Percentiles rank a stretch among this genome's conserved stretches.
These are phyloP conservation scores for Amyloporia xantha DNA, from an alignment of 768 basidiomycete species.

Conservation along the genomic window DNA sequence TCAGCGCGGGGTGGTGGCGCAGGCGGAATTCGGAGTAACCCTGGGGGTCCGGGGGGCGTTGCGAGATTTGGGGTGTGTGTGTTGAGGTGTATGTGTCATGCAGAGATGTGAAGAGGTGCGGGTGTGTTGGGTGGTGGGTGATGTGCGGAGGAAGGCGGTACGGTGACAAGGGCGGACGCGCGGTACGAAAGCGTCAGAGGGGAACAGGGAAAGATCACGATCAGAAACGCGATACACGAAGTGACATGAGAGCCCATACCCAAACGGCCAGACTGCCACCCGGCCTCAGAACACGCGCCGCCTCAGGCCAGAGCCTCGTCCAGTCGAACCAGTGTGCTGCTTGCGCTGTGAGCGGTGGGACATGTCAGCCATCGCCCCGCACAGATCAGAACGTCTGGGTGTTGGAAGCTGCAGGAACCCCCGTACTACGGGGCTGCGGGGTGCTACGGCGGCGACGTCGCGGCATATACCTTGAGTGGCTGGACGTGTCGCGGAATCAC, in stretches of 20 bases:
- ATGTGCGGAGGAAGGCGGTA: too few relatives aligned
- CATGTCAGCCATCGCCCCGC: neutral
- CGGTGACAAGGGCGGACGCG: too few relatives aligned
- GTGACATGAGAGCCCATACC: slow-evolving; percentile 34
- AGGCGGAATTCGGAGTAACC: slow-evolving; percentile 68
- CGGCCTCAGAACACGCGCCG: slow-evolving; percentile 48
- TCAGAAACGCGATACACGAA: neutral
- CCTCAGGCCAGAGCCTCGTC: slow-evolving; percentile 63
- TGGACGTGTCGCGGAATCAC: too few relatives aligned
- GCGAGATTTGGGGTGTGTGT: too few relatives aligned
- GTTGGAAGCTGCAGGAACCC: too few relatives aligned
- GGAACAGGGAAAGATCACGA: slow-evolving; percentile 29
- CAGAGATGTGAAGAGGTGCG: too few relatives aligned
- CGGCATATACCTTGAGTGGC: too few relatives aligned
- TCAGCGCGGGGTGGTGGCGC: slow-evolving; percentile 48
- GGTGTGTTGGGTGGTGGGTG: too few relatives aligned
- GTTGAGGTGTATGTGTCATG: neutral
- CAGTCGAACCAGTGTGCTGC: slow-evolving; percentile 83
- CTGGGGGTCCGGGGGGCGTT: slow-evolving; percentile 5
- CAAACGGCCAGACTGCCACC: slow-evolving; percentile 70
- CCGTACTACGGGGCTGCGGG: too few relatives aligned
- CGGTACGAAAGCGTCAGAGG: too few relatives aligned
- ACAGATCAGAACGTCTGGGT: too few relatives aligned
- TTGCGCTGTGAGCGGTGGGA: slow-evolving; percentile 55
- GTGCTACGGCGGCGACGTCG: too few relatives aligned